Base-by-base conservation (phyloP, 129 eudicot species). In the Escallonia rubra region DNA sequence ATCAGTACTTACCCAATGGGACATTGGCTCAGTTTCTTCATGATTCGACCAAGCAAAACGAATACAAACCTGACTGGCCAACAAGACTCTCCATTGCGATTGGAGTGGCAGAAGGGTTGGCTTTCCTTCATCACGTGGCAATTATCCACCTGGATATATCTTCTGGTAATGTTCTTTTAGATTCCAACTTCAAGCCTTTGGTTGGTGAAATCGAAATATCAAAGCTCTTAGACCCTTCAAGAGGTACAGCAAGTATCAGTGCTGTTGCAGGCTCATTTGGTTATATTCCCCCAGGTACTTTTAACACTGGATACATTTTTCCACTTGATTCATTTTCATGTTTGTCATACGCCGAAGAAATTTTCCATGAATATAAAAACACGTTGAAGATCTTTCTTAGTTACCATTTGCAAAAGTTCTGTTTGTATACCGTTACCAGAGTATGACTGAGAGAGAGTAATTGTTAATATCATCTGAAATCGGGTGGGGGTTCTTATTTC, bases 231-330 rank as follows among this genome's bases (percentile, higher is more conserved):
- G 99, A 94, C 58, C 97, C 99, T 14, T 90, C 96, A 7, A 85
- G 99, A 59, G 99, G 97, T 43, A 94, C 99, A 0, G 99, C 97
- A 50, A 94, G 99, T 60, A 94, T 94, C 52, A 94, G 99, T 54
- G 97, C 99, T 10, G 99, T 94, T 80, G 99, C 99, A 6, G 99
- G 99, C 68, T 94, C 99, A 40, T 94, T 90, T 51, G 99, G 99
- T 70, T 94, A 94, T 69, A 94, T 94, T 59, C 97, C 99, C 48
- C 99, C 99, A 73, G 99, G 99, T 94, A 79, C 38, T 13, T 3
- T 13, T 23, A 23, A 23, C 34, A 23, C 34, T 23, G 34, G 34
- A 23, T 23, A 23, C 34, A 23, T 23, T 23, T 23, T 23, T 23
- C 34, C 34, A 23, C 34, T 23, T 23, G 34, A 23, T 23, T 23